These are phyloP conservation scores for Pisolithus microcarpus DNA, from an alignment of 768 basidiomycete genomes.

Conservation along the genomic window DNA sequence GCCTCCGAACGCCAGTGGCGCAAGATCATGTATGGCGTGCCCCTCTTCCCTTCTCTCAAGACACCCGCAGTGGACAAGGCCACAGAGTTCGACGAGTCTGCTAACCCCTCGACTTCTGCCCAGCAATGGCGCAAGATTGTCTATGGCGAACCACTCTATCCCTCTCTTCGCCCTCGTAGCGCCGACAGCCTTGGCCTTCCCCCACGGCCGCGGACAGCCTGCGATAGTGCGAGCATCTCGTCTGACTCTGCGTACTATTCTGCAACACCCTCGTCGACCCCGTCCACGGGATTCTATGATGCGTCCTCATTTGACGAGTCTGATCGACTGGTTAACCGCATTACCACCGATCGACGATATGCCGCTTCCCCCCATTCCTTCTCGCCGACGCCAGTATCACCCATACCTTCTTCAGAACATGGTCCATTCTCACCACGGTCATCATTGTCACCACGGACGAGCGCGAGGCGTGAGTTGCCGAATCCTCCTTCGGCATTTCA, in stretches of 20 bases:
- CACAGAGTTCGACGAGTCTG: conserved; percentile 27
- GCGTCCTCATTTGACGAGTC: conserved; percentile 17
- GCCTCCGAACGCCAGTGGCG: conserved; percentile 41
- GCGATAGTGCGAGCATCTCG: conserved; percentile 35
- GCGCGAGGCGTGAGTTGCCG: conserved; percentile 21
- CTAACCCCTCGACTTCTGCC: conserved; percentile 25
- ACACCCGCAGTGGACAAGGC: conserved; percentile 22
- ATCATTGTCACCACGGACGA: conserved; percentile 12
- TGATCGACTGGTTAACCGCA: conserved; percentile 9
- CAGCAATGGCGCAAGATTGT: conserved; percentile 38
- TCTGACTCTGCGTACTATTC: conserved; percentile 44
- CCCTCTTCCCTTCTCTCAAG: conserved; percentile 41
- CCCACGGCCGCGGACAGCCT: conserved; percentile 19
- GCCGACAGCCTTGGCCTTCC: conserved; percentile 15
- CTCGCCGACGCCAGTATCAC: conserved; percentile 22
- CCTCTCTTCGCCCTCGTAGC: conserved; percentile 29
- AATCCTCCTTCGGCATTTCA: conserved; percentile 26
- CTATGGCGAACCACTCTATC: conserved; percentile 36
- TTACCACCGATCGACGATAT: conserved; percentile 4
- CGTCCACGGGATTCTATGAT: conserved; percentile 29
- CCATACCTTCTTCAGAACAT: conserved; percentile 25
- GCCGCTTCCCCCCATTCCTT: conserved; percentile 11
- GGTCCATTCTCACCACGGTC: conserved; percentile 17
- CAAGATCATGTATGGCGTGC: conserved; percentile 53
- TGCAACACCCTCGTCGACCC: conserved; percentile 33